Base-by-base conservation (phyloP, 306 rosid species). In the Dalbergia cultrata region DNA sequence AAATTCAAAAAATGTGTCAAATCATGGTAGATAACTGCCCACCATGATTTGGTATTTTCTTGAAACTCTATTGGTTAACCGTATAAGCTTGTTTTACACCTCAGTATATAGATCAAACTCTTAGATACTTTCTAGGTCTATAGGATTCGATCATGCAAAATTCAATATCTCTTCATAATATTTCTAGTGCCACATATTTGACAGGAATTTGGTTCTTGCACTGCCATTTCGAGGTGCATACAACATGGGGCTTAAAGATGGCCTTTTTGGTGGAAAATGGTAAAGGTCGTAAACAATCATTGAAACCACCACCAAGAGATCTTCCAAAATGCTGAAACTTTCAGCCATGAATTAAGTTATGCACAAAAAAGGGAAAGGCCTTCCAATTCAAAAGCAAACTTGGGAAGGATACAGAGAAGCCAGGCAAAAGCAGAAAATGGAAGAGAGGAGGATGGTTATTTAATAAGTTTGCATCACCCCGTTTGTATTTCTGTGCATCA, bases 161-260 rank as follows among this genome's bases (percentile, higher is more conserved):
- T 16, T 33, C 8, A 9, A 6, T 62, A 33, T 33, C 3, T 50
- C 8, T 64, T 18, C 41, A 49, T 64, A 64, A 39, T 18, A 50
- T 62, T 7, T 31, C 44, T 11, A 10, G 3, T 35, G 56, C 3
- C 65, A 2, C 62, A 9, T 9, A 13, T 54, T 64, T 79, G 37
- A 53, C 75, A 93, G 98, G 98, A 49, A 93, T 91, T 44, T 93
- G 98, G 98, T 91, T 93, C 85, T 9, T 93, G 92, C 97, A 93
- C 71, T 93, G 97, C 59, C 97, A 93, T 87, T 66, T 93, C 60
- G 98, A 93, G 84, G 93, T 93, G 70, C 98, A 93, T 78, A 93
- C 97, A 50, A 85, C 98, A 73, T 93, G 98, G 98, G 98, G 98
- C 47, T 85, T 93, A 39, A 93, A 93, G 84, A 93, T 93, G 97